Conservation (phyloP, 108 stramenopile genomes). For the Craspedostauros australis region DNA sequence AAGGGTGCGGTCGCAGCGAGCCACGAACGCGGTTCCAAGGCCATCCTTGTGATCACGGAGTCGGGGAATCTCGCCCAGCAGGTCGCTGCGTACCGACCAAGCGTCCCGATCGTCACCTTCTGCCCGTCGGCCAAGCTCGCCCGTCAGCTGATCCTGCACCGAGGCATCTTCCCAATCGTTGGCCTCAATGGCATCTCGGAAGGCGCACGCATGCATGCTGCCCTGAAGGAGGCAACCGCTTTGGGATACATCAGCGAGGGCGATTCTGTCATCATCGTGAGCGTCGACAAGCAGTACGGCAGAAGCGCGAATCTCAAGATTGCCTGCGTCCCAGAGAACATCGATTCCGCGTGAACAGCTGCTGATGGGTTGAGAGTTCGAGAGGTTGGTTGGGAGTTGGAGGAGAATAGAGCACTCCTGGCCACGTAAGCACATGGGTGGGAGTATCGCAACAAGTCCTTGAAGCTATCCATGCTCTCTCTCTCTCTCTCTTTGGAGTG, state of each 20-base stretch:
- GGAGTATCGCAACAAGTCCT: no score
- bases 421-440: no score
- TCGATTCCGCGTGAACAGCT: no score
- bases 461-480: no score
- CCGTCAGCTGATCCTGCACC: slow-evolving; percentile 67
- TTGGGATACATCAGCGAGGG: slow-evolving; percentile 65
- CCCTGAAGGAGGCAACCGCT: slow-evolving; percentile 53
- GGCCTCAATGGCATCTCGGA: slow-evolving; percentile 25
- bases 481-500: no score
- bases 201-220: slow-evolving; percentile 37
- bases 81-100: slow-evolving; percentile 67
- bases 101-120: slow-evolving; percentile 75
- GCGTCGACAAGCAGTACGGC: slow-evolving; percentile 31
- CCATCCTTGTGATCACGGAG: slow-evolving; percentile 88
- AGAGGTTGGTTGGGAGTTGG: no score
- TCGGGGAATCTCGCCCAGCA: slow-evolving; percentile 46
- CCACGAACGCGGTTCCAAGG: slow-evolving; percentile 67
- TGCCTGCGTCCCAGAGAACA: slow-evolving; percentile 44
- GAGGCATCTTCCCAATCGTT: slow-evolving; percentile 77
- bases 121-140: slow-evolving; percentile 67
- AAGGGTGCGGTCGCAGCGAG: slow-evolving; percentile 92
- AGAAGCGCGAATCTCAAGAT: slow-evolving; percentile 46
- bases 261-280: slow-evolving; percentile 58
- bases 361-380: no score
- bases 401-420: no score